Conservation (phyloP, 345 rosid genomes). For the Pseudoturritis turrita region DNA sequence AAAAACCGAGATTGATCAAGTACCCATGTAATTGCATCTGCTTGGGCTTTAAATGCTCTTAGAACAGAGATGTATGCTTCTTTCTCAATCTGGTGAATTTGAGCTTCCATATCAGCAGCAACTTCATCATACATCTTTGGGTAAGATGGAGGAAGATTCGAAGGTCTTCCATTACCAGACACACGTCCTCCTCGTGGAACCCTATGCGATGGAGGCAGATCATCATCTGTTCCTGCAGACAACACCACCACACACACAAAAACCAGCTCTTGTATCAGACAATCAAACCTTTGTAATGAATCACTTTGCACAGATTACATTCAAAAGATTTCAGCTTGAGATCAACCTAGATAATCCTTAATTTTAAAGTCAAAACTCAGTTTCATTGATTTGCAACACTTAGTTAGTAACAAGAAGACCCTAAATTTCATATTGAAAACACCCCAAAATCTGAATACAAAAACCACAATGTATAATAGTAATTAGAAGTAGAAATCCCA, state of each 20-base stretch:
- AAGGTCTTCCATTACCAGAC: conserved; percentile 65
- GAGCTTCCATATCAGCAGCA: conserved; percentile 72
- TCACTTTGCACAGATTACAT: not conserved
- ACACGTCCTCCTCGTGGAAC: conserved; percentile 60
- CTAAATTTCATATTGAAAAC: not conserved
- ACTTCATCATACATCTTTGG: conserved; percentile 64
- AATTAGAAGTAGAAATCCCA: not conserved
- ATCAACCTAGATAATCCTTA: conserved; percentile 1
- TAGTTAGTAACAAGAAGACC: not conserved
- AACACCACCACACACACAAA: not conserved
- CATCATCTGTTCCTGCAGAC: conserved; percentile 82
- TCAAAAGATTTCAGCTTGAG: not conserved
- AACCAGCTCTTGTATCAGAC: not conserved
- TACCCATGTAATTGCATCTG: conserved; percentile 97
- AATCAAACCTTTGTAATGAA: not conserved
- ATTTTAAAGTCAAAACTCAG: not conserved
- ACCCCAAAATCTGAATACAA: not conserved
- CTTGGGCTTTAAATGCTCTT: conserved; percentile 92
- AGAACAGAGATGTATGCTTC: conserved; percentile 80
- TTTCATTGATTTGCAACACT: not conserved
- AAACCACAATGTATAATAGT: conserved; percentile 9
- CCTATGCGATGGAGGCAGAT: conserved; percentile 75
- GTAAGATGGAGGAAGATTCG: conserved; percentile 42
- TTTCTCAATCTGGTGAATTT: conserved; percentile 81
- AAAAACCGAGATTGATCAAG: not conserved